Base-by-base conservation (phyloP, 331 rosid genomes). In the Pyracantha coccinea region DNA sequence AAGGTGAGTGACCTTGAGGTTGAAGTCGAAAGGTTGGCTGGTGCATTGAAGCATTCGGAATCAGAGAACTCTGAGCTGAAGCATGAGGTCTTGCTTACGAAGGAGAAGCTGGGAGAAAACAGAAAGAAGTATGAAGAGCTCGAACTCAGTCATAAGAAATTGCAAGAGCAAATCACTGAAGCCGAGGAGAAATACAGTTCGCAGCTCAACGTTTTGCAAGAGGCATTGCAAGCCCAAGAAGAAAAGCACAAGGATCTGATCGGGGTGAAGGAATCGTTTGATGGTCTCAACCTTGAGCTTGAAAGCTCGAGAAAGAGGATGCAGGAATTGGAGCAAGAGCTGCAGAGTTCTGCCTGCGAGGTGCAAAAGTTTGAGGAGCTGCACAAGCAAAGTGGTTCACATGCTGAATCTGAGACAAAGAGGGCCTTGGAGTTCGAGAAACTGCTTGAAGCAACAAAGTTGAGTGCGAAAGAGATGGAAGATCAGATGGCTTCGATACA, bases 361-460 rank as follows among this genome's bases (percentile, higher is more conserved):
- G 86, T 79, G 0, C 78, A 59, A 59, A 94, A 89, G 84, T 92
- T 86, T 33, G 96, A 92, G 85, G 93, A 92, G 79, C 91, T 94
- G 74, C 97, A 94, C 75, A 85, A 86, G 87, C 79, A 88, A 86
- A 94, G 96, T 79, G 88, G 96, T 24, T 85, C 76, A 1, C 92
- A 85, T 19, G 97, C 96, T 9, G 99, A 94, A 74, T 81, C 92
- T 8, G 96, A 87, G 82, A 83, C 83, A 35, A 86, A 81, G 79
- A 88, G 78, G 78, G 97, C 89, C 50, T 23, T 85, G 20, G 97
- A 91, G 79, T 79, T 83, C 38, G 96, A 88, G 87, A 92, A 83
- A 77, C 75, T 90, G 72, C 92, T 90, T 19, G 92, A 87, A 87
- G 88, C 80, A 69, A 81, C 91, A 65, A 90, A 87, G 74, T 64